phyloP scores from a whole-genome alignment of 2,329 filamentous ascomycete species.

The Claviceps pazoutovae region DNA sequence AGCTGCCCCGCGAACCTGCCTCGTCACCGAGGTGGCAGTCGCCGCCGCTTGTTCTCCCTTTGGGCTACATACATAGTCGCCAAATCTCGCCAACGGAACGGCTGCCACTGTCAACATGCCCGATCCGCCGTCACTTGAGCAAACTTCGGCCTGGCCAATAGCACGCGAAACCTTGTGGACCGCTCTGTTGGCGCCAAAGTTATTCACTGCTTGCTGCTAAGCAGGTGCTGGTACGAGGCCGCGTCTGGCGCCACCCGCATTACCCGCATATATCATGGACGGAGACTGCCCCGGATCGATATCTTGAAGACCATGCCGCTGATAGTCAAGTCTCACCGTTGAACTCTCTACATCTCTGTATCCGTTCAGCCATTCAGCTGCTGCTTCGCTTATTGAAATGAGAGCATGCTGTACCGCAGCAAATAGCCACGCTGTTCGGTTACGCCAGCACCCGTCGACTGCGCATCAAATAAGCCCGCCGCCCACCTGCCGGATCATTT shows the following conservation, averaged over 20 bases:
- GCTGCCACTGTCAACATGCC: not conserved
- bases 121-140: not conserved
- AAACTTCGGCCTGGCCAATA: not conserved
- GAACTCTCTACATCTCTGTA: too few relatives aligned
- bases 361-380: too few relatives aligned
- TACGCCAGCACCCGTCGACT: not conserved
- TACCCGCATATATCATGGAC: not conserved
- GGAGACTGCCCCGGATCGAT: not conserved
- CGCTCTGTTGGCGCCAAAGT: not conserved
- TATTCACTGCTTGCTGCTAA: not conserved
- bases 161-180: not conserved
- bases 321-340: not conserved
- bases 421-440: not conserved
- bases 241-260: not conserved
- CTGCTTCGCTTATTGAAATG: too few relatives aligned
- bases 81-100: too few relatives aligned
- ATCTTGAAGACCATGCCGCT: not conserved
- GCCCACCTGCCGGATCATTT: not conserved
- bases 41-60: not conserved
- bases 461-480: not conserved
- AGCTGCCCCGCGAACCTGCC: not conserved
- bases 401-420: not conserved
- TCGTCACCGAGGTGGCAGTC: slow-evolving; percentile 2
- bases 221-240: not conserved
- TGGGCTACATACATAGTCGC: too few relatives aligned